Evolutionary conservation across 1,284 basidiomycete species (phyloP).

Genomic region (Leccinum pachyderme): DNA sequence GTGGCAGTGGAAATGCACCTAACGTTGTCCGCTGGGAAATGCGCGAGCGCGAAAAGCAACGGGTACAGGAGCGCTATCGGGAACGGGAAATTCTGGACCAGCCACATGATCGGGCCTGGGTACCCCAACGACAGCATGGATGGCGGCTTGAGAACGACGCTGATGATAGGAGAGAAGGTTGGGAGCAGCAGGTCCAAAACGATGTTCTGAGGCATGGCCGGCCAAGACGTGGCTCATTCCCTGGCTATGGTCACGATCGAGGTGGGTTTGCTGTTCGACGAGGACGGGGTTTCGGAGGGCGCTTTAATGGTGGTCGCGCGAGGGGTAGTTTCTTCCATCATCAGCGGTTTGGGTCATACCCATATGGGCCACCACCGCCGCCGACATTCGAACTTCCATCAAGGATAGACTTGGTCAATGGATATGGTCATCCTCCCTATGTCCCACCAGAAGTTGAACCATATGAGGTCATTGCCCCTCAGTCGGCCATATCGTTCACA

Average conservation of each 20-base stretch:
- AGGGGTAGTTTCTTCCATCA: conserved; percentile 27
- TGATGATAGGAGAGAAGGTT: conserved; percentile 22
- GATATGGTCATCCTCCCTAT: conserved; percentile 25
- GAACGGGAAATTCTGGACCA: conserved; percentile 22
- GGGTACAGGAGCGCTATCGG: conserved; percentile 17
- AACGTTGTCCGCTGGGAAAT: conserved; percentile 32
- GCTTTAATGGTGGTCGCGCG: conserved; percentile 26
- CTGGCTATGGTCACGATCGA: conserved; percentile 27
- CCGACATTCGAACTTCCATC: conserved; percentile 23
- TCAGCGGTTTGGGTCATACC: conserved; percentile 26
- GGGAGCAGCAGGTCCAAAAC: conserved; percentile 22
- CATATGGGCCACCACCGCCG: conserved; percentile 11
- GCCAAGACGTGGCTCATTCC: conserved; percentile 29
- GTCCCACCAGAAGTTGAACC: conserved; percentile 21
- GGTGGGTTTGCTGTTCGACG: conserved; percentile 36
- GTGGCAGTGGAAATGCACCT: conserved; percentile 34
- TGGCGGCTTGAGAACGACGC: conserved; percentile 26
- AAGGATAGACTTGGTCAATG: conserved; percentile 23
- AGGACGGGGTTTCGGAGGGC: conserved; percentile 35
- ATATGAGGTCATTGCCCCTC: conserved; percentile 29
- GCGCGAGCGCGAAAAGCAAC: conserved; percentile 27
- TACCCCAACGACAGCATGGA: conserved; percentile 14
- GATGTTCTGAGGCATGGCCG: conserved; percentile 21
- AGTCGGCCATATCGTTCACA: conserved; percentile 43
- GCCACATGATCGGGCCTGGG: conserved; percentile 21